Base-by-base conservation (phyloP, 441 rosid genomes). In the Gossypium gossypioides region DNA sequence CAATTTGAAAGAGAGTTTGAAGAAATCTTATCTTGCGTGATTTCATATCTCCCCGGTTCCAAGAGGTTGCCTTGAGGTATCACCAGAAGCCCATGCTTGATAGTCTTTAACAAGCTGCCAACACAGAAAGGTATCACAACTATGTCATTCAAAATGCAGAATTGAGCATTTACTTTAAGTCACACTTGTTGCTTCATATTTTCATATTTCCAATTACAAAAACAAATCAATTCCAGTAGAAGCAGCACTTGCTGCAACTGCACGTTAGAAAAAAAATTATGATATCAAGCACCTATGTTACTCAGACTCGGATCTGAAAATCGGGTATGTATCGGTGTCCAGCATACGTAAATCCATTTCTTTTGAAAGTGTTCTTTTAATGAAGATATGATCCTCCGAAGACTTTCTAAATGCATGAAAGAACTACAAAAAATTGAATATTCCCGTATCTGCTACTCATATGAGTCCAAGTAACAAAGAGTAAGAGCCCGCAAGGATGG, bases 51-150 rank as follows among this genome's bases (percentile, higher is more conserved):
- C 78, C 44, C 97, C 98, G 0, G 91, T 93, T 76, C 97, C 98
- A 52, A 93, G 91, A 22, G 96, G 86, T 86, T 93, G 98, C 79
- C 97, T 93, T 68, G 98, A 91, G 74, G 81, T 74, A 71, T 93
- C 91, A 7, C 97, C 96, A 18, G 96, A 79, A 10, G 97, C 96
- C 97, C 97, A 93, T 63, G 93, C 97, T 81, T 84, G 81, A 82
- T 90, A 93, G 81, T 93, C 97, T 80, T 91, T 90, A 1, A 82
- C 86, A 62, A 93, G 97, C 98, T 93, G 85, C 79, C 27, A 68
- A 46, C 51, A 55, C 58, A 32, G 50, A 34, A 44, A 57, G 37
- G 6, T 2, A 55, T 67, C n/a, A 63, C 46, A 44, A 40, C 54
- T 1, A 59, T 42, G 21, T 12, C 13, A 19, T 56, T 29, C 3